phyloP scores from a whole-genome alignment of 352 stramenopile species.

The Vaucheria bursata region DNA sequence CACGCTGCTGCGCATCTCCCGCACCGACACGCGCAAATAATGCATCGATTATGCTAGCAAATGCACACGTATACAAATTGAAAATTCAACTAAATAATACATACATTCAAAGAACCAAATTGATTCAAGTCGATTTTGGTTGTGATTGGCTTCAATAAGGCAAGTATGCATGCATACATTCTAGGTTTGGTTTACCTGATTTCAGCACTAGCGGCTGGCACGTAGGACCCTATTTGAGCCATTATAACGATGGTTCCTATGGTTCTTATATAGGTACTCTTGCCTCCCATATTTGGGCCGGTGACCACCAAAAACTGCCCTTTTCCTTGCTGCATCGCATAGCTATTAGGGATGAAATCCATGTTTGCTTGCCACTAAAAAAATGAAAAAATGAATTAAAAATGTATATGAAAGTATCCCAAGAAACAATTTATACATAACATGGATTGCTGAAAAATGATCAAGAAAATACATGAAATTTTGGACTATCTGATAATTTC shows the following conservation, averaged over 20 bases:
- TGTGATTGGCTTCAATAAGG: too few species aligned
- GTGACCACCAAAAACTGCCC: constrained; percentile 59
- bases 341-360: constrained; percentile 97
- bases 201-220: constrained; percentile 79
- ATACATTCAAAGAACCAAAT: too few species aligned
- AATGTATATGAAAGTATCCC: too few species aligned
- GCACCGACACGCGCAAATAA: constrained; percentile 49
- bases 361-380: constrained; percentile 77
- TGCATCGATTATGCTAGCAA: constrained; percentile 13
- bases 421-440: too few species aligned
- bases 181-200: too few species aligned
- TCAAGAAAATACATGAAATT: too few species aligned
- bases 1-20: constrained; percentile 88
- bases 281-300: constrained; percentile 97
- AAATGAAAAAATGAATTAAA: not conserved
- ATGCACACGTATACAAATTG: too few species aligned
- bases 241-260: constrained; percentile 86
- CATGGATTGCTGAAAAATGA: too few species aligned
- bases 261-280: constrained; percentile 96
- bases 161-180: too few species aligned
- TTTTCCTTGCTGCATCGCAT: constrained; percentile 57
- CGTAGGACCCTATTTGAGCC: constrained; percentile 83
- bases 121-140: too few species aligned
- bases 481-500: too few species aligned
- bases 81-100: too few species aligned